Evolutionary conservation across 805 yeast species (phyloP).

Genomic region (Kurtzmaniella fragi): DNA sequence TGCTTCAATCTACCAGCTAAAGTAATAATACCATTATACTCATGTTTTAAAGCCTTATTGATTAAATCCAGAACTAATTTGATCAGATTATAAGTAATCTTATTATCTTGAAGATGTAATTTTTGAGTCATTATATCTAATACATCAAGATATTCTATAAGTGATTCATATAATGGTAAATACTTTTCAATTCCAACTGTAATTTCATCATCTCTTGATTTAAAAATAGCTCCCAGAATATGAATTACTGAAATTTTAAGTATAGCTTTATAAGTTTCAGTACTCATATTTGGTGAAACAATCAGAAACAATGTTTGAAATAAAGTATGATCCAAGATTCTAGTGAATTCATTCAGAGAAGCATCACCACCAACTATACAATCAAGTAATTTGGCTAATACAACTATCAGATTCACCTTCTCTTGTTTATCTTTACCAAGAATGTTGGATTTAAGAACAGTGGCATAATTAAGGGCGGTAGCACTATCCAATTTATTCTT

Average conservation of each 20-base stretch:
- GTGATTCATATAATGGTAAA: slow-evolving; percentile 30
- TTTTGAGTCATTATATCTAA: slow-evolving; percentile 39
- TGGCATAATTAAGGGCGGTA: slow-evolving; percentile 30
- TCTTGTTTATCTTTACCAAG: slow-evolving; percentile 46
- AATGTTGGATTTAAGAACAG: slow-evolving; percentile 36
- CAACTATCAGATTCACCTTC: slow-evolving; percentile 47
- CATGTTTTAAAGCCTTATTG: slow-evolving; percentile 35
- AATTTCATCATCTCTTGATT: slow-evolving; percentile 22
- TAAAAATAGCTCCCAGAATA: slow-evolving; percentile 41
- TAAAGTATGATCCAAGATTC: slow-evolving; percentile 35
- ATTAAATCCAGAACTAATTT: slow-evolving; percentile 43
- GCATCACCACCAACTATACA: slow-evolving; percentile 36
- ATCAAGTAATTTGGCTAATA: slow-evolving; percentile 49
- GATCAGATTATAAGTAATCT: slow-evolving; percentile 39
- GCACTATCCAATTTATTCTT: slow-evolving; percentile 26
- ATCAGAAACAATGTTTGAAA: slow-evolving; percentile 38
- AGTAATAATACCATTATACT: slow-evolving; percentile 39
- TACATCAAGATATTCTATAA: slow-evolving; percentile 34
- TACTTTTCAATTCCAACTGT: slow-evolving; percentile 25
- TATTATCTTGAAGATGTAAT: slow-evolving; percentile 39
- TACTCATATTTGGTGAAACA: slow-evolving; percentile 36
- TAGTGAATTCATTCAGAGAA: slow-evolving; percentile 25
- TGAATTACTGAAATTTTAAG: slow-evolving; percentile 37
- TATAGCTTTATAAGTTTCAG: slow-evolving; percentile 43
- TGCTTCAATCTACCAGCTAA: slow-evolving; percentile 44